Evolutionary conservation across 768 basidiomycete species (phyloP).

Genomic region (Asterophora parasitica): DNA sequence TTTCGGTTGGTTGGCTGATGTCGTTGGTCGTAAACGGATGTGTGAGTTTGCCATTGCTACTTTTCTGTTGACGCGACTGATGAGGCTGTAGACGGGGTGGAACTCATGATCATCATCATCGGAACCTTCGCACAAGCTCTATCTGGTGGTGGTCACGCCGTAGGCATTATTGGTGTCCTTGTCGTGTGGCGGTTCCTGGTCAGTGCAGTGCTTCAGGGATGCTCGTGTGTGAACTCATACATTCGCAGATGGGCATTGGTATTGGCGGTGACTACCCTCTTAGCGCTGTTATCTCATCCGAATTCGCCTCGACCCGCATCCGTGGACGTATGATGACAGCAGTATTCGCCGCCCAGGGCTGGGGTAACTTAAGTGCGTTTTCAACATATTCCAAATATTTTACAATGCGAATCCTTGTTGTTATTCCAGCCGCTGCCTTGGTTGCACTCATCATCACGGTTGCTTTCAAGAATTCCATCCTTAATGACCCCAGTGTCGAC

Average conservation of each 20-base stretch:
- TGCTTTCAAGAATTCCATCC: slow-evolving; percentile 61
- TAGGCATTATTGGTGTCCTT: slow-evolving; percentile 70
- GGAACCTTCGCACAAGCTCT: slow-evolving; percentile 78
- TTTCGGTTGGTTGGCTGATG: slow-evolving; percentile 79
- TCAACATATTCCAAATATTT: neutral
- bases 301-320: slow-evolving; percentile 73
- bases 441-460: slow-evolving; percentile 58
- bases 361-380: slow-evolving; percentile 71
- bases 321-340: slow-evolving; percentile 88
- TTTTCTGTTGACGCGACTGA: neutral
- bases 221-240: slow-evolving; percentile 1
- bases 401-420: neutral
- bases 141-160: slow-evolving; percentile 59
- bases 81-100: slow-evolving; percentile 50
- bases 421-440: slow-evolving; percentile 51
- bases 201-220: slow-evolving; percentile 10
- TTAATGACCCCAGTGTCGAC: slow-evolving; percentile 34
- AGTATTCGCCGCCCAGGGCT: slow-evolving; percentile 83
- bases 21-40: slow-evolving; percentile 75
- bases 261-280: slow-evolving; percentile 90
- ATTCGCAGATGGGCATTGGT: slow-evolving; percentile 62
- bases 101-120: slow-evolving; percentile 78
- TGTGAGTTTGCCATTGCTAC: slow-evolving; percentile 38
- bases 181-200: slow-evolving; percentile 81
- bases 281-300: slow-evolving; percentile 81